These are phyloP conservation scores for Citrus australasica DNA, from an alignment of 345 rosid genomes.

Conservation along the genomic window DNA sequence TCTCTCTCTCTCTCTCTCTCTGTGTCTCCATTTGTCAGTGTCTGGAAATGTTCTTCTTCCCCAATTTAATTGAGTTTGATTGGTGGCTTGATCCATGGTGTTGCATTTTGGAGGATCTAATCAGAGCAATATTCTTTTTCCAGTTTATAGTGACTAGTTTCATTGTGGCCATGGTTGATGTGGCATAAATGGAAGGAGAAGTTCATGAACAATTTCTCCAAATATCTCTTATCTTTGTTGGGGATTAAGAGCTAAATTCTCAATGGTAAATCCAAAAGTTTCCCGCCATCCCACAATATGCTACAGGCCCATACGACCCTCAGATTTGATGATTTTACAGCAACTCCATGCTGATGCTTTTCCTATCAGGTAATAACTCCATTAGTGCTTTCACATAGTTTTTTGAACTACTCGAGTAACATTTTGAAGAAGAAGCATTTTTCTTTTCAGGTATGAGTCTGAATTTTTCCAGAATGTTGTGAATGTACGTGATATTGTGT, in stretches of 20 bases:
- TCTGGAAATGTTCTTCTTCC: background rate
- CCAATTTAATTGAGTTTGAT: background rate
- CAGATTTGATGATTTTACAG: conserved; percentile 71
- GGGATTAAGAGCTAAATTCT: conserved; percentile 40
- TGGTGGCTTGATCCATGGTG: background rate
- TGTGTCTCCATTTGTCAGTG: background rate
- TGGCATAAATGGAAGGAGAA: conserved; percentile 46
- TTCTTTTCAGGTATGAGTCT: conserved; percentile 75
- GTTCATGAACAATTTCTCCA: conserved; percentile 21
- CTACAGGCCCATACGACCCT: conserved; percentile 69
- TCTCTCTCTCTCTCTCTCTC: background rate
- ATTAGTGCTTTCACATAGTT: conserved; percentile 8
- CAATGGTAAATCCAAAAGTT: conserved; percentile 47
- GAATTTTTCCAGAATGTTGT: conserved; percentile 93
- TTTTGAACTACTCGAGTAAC: conserved; percentile 7
- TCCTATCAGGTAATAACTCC: conserved; percentile 64
- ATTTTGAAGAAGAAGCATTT: conserved; percentile 15
- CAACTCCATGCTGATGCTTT: conserved; percentile 69
- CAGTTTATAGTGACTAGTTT: conserved; percentile 21
- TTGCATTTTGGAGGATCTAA: conserved; percentile 8
- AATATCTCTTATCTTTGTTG: conserved; percentile 33
- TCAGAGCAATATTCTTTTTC: background rate
- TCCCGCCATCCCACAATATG: conserved; percentile 54
- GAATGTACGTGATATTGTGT: conserved; percentile 64
- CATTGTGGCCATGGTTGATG: conserved; percentile 34